These are phyloP conservation scores for Cordyceps javanica DNA, from an alignment of 2,329 filamentous ascomycete genomes.

Conservation along the genomic window DNA sequence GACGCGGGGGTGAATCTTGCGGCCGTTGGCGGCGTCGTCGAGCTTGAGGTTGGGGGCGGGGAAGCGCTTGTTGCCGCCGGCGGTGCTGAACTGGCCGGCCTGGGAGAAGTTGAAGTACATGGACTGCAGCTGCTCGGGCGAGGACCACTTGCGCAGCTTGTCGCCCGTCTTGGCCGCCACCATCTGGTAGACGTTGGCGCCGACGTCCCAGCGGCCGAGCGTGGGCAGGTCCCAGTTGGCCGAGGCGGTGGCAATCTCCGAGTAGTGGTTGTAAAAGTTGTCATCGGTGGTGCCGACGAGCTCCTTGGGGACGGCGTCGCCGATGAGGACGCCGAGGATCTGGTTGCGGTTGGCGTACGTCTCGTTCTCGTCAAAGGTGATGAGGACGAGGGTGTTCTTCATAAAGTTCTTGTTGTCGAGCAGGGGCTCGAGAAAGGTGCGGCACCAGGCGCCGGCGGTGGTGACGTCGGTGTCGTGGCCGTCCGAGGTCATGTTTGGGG, in stretches of 20 bases:
- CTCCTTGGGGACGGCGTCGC: slow-evolving; percentile 62
- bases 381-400: slow-evolving; percentile 66
- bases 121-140: slow-evolving; percentile 28
- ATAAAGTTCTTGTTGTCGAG: slow-evolving; percentile 65
- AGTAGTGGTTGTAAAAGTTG: slow-evolving; percentile 70
- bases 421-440: slow-evolving; percentile 63
- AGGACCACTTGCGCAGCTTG: slow-evolving; percentile 32
- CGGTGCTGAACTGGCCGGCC: slow-evolving; percentile 40
- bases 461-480: slow-evolving; percentile 70
- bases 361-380: slow-evolving; percentile 77
- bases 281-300: slow-evolving; percentile 62
- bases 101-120: slow-evolving; percentile 50
- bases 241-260: slow-evolving; percentile 56
- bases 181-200: slow-evolving; percentile 60
- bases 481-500: slow-evolving; percentile 69
- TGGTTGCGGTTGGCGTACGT: slow-evolving; percentile 62
- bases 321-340: slow-evolving; percentile 65
- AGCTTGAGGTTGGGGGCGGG: slow-evolving; percentile 35
- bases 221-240: slow-evolving; percentile 66
- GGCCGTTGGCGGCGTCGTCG: slow-evolving; percentile 22
- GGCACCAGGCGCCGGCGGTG: slow-evolving; percentile 61
- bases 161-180: slow-evolving; percentile 59
- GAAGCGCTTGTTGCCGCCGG: slow-evolving; percentile 28
- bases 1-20: slow-evolving; percentile 32
- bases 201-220: slow-evolving; percentile 65